Evolutionary conservation across 1,284 basidiomycete genomes (phyloP).

Genomic region (Schizophyllum commune): DNA sequence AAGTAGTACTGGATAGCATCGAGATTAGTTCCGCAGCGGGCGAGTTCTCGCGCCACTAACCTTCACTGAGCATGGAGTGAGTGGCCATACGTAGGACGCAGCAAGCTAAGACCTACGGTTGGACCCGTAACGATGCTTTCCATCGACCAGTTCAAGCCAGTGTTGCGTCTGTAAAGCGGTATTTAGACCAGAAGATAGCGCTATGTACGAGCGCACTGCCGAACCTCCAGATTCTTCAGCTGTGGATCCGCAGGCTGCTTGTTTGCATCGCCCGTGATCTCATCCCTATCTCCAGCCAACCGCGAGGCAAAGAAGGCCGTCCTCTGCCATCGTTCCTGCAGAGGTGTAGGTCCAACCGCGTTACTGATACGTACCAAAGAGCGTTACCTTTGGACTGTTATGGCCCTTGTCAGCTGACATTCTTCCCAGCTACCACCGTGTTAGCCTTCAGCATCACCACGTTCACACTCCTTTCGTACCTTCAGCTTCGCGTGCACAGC

Average conservation of each 20-base stretch:
- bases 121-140: constrained; percentile 65
- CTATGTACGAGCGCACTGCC: constrained; percentile 12
- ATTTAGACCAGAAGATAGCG: too few species aligned
- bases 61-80: too few species aligned
- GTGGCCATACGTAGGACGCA: too few species aligned
- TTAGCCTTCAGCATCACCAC: neutral
- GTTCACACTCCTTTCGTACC: constrained; percentile 21
- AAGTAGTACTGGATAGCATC: neutral
- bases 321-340: constrained; percentile 38
- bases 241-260: constrained; percentile 14
- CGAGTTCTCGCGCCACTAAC: too few species aligned
- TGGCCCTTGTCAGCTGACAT: constrained; percentile 32
- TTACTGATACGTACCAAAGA: too few species aligned
- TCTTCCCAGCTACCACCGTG: constrained; percentile 27
- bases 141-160: constrained; percentile 63
- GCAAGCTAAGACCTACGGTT: too few species aligned
- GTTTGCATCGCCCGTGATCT: constrained; percentile 24
- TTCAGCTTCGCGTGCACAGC: constrained; percentile 30
- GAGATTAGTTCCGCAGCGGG: too few species aligned
- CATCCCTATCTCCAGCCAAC: constrained; percentile 35
- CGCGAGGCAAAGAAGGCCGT: constrained; percentile 33
- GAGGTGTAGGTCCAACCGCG: constrained; percentile 4
- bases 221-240: constrained; percentile 31
- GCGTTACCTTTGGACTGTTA: constrained; percentile 19
- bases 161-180: constrained; percentile 39